These are phyloP conservation scores for Calocybe indica DNA, from an alignment of 768 basidiomycete species.

Conservation along the genomic window DNA sequence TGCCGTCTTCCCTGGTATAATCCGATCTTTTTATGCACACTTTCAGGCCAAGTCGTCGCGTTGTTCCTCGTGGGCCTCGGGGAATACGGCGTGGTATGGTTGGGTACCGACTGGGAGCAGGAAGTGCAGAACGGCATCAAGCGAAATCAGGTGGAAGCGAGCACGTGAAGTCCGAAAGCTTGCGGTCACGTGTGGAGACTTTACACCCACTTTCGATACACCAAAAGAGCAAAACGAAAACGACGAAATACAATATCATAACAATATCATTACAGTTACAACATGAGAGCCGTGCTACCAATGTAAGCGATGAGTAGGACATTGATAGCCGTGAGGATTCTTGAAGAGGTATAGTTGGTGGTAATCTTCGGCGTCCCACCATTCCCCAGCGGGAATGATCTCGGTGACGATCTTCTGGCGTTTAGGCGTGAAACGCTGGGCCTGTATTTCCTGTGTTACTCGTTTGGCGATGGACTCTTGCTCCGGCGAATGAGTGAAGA, in stretches of 20 bases:
- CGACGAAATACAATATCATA: too few species aligned
- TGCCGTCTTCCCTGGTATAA: slow-evolving; percentile 20
- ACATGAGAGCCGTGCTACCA: slow-evolving; percentile 43
- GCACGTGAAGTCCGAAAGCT: too few species aligned
- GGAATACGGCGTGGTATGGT: slow-evolving; percentile 57
- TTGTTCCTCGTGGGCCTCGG: slow-evolving; percentile 66
- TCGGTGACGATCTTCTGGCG: slow-evolving; percentile 74
- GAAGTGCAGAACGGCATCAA: slow-evolving; percentile 52
- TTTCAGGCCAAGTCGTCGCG: slow-evolving; percentile 63
- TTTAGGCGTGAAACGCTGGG: slow-evolving; percentile 72
- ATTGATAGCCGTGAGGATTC: slow-evolving; percentile 88
- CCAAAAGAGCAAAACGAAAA: too few species aligned
- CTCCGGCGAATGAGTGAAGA: slow-evolving; percentile 73
- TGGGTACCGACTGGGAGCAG: slow-evolving; percentile 55
- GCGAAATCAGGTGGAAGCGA: slow-evolving; percentile 30
- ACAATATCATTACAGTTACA: too few species aligned
- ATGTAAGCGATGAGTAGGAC: slow-evolving; percentile 80
- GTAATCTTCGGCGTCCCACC: slow-evolving; percentile 83
- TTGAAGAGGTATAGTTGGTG: slow-evolving; percentile 81
- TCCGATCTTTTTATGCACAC: slow-evolving; percentile 4
- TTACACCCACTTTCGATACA: too few species aligned
- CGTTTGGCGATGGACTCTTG: slow-evolving; percentile 68
- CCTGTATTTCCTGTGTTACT: slow-evolving; percentile 80
- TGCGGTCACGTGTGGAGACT: too few species aligned
- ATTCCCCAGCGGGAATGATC: slow-evolving; percentile 61